Percentiles rank a stretch among this genome's conserved stretches.
phyloP scores from a whole-genome alignment of 192 early-diverging fungal species.

The Coemansia sp. region DNA sequence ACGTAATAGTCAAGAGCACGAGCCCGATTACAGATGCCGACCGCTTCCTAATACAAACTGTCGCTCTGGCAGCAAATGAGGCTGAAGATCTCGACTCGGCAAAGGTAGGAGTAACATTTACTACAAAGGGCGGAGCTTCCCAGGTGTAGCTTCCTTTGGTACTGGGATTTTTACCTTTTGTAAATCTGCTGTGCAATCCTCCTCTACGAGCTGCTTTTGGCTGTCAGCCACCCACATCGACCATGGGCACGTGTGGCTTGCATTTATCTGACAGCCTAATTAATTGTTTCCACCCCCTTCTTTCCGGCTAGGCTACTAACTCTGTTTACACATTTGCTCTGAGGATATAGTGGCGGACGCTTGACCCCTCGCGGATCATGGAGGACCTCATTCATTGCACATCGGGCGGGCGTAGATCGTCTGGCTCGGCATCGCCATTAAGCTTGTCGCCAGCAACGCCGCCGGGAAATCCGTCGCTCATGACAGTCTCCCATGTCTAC shows the following conservation, averaged over 20 bases:
- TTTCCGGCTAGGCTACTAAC: background rate
- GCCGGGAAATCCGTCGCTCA: constrained; percentile 20
- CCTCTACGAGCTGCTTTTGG: background rate
- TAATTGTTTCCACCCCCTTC: constrained; percentile 1
- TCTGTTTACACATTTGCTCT: constrained; percentile 5
- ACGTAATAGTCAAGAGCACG: constrained; percentile 56
- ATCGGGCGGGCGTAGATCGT: constrained; percentile 25
- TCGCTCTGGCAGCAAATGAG: constrained; percentile 50
- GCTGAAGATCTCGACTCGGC: constrained; percentile 47
- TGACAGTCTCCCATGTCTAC: constrained; percentile 33
- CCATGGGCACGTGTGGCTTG: constrained; percentile 6
- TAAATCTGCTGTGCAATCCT: background rate
- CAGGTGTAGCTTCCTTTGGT: background rate
- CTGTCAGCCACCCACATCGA: constrained; percentile 6
- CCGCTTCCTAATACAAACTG: constrained; percentile 59
- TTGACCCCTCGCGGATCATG: constrained; percentile 52
- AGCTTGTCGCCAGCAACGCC: background rate
- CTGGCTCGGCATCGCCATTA: constrained; percentile 17
- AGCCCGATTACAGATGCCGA: constrained; percentile 48
- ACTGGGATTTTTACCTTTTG: background rate
- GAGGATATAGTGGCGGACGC: constrained; percentile 40
- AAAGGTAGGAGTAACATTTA: constrained; percentile 42
- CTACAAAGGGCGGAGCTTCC: background rate
- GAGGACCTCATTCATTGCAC: constrained; percentile 52
- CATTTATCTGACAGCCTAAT: background rate